These are phyloP conservation scores for Microbotryum silenes-acaulis DNA, from an alignment of 1,284 basidiomycete genomes.

Conservation along the genomic window DNA sequence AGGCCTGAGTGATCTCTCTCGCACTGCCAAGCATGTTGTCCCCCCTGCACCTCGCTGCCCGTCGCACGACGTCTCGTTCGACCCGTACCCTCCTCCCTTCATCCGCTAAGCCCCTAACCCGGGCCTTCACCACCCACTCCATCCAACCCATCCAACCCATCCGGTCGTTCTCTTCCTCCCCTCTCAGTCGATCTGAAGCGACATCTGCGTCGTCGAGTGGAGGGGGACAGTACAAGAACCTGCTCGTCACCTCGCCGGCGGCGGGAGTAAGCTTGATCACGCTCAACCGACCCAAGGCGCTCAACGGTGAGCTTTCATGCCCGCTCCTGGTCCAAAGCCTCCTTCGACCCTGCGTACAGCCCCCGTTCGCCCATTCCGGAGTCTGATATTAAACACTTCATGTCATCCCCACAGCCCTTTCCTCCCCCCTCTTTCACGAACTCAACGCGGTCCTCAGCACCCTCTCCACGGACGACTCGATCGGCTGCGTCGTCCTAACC, in stretches of 20 bases:
- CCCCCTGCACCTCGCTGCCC: neutral
- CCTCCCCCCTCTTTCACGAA: slow-evolving; percentile 50
- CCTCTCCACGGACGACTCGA: slow-evolving; percentile 60
- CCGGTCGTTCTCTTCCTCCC: neutral
- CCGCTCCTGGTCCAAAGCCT: neutral
- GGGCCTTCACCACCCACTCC: neutral
- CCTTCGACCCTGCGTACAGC: neutral
- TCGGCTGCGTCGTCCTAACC: slow-evolving; percentile 84
- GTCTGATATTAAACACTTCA: neutral
- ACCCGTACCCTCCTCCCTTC: neutral
- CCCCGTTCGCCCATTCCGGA: neutral
- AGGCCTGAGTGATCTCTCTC: too few relatives aligned
- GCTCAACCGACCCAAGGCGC: slow-evolving; percentile 89
- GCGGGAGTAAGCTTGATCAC: slow-evolving; percentile 78
- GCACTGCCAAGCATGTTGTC: neutral
- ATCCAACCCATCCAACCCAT: neutral
- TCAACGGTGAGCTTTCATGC: slow-evolving; percentile 50
- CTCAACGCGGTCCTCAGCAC: slow-evolving; percentile 69
- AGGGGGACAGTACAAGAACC: slow-evolving; percentile 54
- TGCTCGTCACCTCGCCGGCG: slow-evolving; percentile 56
- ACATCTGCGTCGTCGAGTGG: slow-evolving; percentile 44
- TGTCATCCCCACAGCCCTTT: slow-evolving; percentile 37
- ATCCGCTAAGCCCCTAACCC: neutral
- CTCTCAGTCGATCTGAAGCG: neutral
- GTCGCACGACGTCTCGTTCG: neutral